A percentile compares a stretch with the other conserved stretches of the same genome.
Evolutionary conservation across 495 filamentous ascomycete species (phyloP).

Genomic region (Terfezia claveryi): DNA sequence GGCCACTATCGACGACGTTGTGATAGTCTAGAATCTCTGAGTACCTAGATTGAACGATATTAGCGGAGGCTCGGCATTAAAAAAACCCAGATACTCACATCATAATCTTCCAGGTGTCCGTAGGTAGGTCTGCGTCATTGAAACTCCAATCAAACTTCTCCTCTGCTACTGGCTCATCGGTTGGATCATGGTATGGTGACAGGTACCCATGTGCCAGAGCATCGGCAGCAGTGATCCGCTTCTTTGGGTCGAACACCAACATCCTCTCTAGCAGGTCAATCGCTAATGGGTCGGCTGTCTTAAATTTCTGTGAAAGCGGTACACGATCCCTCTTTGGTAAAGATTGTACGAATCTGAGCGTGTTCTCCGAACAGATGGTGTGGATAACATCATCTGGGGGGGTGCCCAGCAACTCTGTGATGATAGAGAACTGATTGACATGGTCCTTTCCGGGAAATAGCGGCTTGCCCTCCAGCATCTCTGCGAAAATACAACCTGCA

Average conservation of each 20-base stretch:
- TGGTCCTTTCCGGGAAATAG: conserved; percentile 98
- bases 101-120: conserved; percentile 99
- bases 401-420: conserved; percentile 93
- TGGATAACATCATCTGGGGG: conserved; percentile 96
- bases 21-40: conserved; percentile 98
- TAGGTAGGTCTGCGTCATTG: conserved; percentile 90
- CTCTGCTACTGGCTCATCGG: conserved; percentile 82
- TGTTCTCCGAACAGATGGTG: conserved; percentile 97
- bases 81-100: conserved; percentile 39
- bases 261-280: conserved; percentile 87
- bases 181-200: conserved; percentile 87
- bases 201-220: conserved; percentile 85
- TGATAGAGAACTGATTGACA: conserved; percentile 98
- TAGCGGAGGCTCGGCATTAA: not conserved
- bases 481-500: conserved; percentile 94
- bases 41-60: conserved; percentile 42
- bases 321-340: conserved; percentile 88
- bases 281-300: conserved; percentile 82
- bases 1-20: conserved; percentile 48
- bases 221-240: conserved; percentile 62
- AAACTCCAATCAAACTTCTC: conserved; percentile 99
- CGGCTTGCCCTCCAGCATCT: conserved; percentile 97
- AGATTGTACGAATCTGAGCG: conserved; percentile 89
- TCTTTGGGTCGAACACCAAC: conserved; percentile 93
- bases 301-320: conserved; percentile 77